phyloP scores from a whole-genome alignment of 169 alveolate genomes.

The Cyclospora cayetanensis region DNA sequence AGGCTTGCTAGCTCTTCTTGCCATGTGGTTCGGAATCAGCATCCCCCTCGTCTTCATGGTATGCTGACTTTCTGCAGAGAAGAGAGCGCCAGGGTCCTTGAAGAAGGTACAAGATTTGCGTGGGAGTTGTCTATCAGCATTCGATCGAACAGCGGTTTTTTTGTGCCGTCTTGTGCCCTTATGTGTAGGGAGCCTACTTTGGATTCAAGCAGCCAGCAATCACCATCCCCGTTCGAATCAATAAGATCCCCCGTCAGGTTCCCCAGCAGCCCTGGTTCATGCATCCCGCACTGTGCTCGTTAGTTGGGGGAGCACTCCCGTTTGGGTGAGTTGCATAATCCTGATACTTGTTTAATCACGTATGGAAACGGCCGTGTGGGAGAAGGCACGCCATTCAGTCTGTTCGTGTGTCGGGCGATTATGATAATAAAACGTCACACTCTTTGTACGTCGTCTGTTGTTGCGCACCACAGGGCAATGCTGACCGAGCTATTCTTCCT shows the following conservation, averaged over 20 bases:
- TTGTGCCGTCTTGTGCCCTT: background rate
- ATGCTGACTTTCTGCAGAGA: background rate
- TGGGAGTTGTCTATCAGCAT: background rate
- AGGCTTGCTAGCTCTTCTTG: constrained; percentile 78
- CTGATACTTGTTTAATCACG: too few relatives aligned
- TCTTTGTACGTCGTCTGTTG: background rate
- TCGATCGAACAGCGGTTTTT: background rate
- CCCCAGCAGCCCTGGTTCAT: constrained; percentile 86
- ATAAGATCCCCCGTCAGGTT: constrained; percentile 88
- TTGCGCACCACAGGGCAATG: constrained; percentile 73
- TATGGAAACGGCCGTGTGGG: too few relatives aligned
- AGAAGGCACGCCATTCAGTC: too few relatives aligned
- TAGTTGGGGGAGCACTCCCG: constrained; percentile 84
- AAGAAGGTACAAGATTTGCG: background rate
- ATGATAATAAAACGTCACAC: background rate
- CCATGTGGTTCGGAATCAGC: constrained; percentile 86
- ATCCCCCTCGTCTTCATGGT: constrained; percentile 84
- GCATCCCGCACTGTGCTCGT: constrained; percentile 76
- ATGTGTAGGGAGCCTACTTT: constrained; percentile 79
- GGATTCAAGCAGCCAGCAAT: constrained; percentile 84
- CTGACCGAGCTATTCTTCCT: constrained; percentile 82
- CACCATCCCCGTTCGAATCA: constrained; percentile 87
- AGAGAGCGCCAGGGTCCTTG: background rate
- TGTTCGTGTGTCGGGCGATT: background rate
- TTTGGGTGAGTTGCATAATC: constrained; percentile 79